Evolutionary conservation across 139 green algal genomes (phyloP), one percentile per base, ranked within the genome.

Genomic region (Tetraselmis striata): DNA sequence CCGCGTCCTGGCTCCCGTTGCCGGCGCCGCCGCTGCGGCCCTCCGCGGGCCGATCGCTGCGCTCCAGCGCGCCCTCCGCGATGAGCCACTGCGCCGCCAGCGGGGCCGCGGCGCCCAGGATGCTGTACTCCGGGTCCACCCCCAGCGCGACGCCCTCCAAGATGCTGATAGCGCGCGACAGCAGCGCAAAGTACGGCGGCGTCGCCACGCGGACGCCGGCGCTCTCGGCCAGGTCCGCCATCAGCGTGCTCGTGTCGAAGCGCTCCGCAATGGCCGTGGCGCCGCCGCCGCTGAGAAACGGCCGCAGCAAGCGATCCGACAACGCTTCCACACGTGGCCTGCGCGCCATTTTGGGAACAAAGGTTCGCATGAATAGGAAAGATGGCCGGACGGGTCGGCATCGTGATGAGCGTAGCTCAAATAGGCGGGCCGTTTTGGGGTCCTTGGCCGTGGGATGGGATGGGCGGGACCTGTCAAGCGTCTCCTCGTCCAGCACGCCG

Each of bases 171-270:
- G 58, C 58, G 28, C 79, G 26, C 2, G 29, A 32, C 31, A 83
- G 31, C 2, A 83, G 79, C 22, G 79, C 79, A 31, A 83, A 83
- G 79, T 83, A 83, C 2, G 79, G 59, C 25, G 79, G 79, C 25
- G 32, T 58, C 30, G 28, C 26, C 24, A 77, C 79, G 5, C 79
- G 29, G 11, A 58, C 30, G 30, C 29, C 29, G 18, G 76, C 76
- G 29, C 29, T 31, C 29, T 45, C 29, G 11, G 29, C 5, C 18
- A 79, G 18, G 76, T 79, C 29, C 2, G 79, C 32, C 18, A 67
- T 25, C 45, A 67, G 45, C 45, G 5, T 5, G 11, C 11, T 18
- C 18, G 45, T 67, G 45, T 67, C 45, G 45, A 67, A 18, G 45
- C 45, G 45, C 45, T 67, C 45, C 45, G 45, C 45, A 18, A 67